A percentile compares a stretch with the other conserved stretches of the same genome.
phyloP scores from a whole-genome alignment of 768 basidiomycete genomes.

The Russula olivacea region DNA sequence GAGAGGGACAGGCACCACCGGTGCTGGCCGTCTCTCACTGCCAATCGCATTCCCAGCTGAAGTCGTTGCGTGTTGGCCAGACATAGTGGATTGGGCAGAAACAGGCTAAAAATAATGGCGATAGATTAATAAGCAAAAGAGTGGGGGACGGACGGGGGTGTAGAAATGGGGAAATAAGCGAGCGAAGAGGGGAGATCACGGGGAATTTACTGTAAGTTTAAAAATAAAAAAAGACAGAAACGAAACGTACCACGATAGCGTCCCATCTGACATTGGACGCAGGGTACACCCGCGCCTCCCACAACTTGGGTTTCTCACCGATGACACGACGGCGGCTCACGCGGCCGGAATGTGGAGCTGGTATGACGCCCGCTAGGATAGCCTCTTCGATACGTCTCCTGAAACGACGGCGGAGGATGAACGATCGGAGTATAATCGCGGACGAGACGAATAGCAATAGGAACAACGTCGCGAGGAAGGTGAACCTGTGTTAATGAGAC shows the following conservation, averaged over 20 bases:
- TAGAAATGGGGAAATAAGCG: neutral
- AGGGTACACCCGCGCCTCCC: slow-evolving; percentile 40
- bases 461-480: slow-evolving; percentile 66
- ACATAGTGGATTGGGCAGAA: slow-evolving; percentile 1
- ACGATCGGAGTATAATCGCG: slow-evolving; percentile 58
- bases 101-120: slow-evolving; percentile 19
- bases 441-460: slow-evolving; percentile 60
- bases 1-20: neutral
- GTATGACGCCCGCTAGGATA: slow-evolving; percentile 44
- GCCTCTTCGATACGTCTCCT: slow-evolving; percentile 49
- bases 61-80: neutral
- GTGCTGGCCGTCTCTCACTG: neutral
- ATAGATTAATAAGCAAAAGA: neutral
- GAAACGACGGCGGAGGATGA: slow-evolving; percentile 53
- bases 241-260: slow-evolving; percentile 41
- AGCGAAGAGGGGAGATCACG: too few species aligned
- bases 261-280: slow-evolving; percentile 37
- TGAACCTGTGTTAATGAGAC: slow-evolving; percentile 41
- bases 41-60: neutral
- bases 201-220: too few species aligned
- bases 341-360: slow-evolving; percentile 32
- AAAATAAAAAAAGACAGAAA: neutral
- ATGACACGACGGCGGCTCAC: slow-evolving; percentile 38
- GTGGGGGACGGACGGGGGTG: neutral
- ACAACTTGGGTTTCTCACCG: slow-evolving; percentile 46